Conservation (phyloP, 73 alveolate species). For the Breviolum minutum region DNA sequence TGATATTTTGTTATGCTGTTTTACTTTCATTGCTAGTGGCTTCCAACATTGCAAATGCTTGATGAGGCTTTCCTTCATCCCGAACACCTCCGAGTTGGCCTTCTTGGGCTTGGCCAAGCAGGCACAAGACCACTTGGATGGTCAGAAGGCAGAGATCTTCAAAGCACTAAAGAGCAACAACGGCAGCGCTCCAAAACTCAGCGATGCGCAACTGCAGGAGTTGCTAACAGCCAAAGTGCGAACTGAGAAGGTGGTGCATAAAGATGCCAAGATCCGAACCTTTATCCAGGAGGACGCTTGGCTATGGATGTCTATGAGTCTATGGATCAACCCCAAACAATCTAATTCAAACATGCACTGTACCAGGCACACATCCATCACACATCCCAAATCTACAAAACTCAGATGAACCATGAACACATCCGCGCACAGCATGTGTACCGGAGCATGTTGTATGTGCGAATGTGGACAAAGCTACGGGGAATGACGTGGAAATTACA, state of each 20-base stretch:
- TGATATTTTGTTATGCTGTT: no score
- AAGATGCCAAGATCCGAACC: slow-evolving; percentile 95
- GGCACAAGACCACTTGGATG: slow-evolving; percentile 89
- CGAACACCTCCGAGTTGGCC: slow-evolving; percentile 95
- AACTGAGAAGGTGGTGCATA: slow-evolving; percentile 90
- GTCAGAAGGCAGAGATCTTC: slow-evolving; percentile 60
- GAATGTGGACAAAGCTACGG: no score
- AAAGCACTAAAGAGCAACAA: slow-evolving; percentile 38
- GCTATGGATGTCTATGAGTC: neutral
- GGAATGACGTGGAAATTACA: no score
- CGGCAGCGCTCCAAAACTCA: slow-evolving; percentile 60
- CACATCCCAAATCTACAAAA: no score
- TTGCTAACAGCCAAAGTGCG: slow-evolving; percentile 93
- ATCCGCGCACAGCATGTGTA: no score
- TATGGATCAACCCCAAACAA: no score
- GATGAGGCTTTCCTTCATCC: slow-evolving; percentile 77
- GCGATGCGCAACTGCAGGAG: slow-evolving; percentile 82
- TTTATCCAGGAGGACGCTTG: slow-evolving; percentile 81
- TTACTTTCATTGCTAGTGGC: no score
- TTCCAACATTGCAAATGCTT: neutral
- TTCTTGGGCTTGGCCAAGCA: slow-evolving; percentile 93
- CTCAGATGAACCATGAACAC: no score
- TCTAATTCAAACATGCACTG: neutral
- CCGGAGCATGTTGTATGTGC: no score
- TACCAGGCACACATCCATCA: no score